Base-by-base conservation (phyloP, 1,284 basidiomycete genomes). In the Polyporus tsugae region DNA sequence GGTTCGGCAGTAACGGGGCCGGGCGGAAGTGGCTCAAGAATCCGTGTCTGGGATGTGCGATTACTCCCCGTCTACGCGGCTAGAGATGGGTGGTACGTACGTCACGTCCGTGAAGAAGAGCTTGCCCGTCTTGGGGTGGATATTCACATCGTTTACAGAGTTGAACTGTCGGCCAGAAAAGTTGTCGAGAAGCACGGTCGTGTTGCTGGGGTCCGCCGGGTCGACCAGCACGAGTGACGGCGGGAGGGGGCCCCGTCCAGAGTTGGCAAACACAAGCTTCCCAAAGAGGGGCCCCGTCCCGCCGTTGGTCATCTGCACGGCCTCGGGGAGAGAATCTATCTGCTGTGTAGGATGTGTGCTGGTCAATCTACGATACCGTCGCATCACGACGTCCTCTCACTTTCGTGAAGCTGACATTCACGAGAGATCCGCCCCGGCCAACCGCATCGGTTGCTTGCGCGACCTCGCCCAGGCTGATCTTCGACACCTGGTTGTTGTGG, bases 151-250 rank as follows among this genome's bases (percentile, higher is more conserved):
- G 22, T 60, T 60, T 11, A 60, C 22, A 93, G 92, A 92, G 80
- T 92, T 94, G 81, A 95, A 95, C 75, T 94, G 92, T 10, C 91
- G 83, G 3, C 93, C 93, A 73, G 86, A 91, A 77, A 80, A 85
- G 70, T 80, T 80, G 69, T 80, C 79, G 4, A 80, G 70, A 7
- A 80, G 68, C 17, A 80, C 69, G 1, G 78, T 80, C 6, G 74
- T 72, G 64, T 79, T 79, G 72, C 77, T 83, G 0, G 93, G 93
- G 15, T 86, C 75, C 0, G 73, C 72, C 0, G 92, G 91, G 76
- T 94, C 87, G 63, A 94, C 88, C 42, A 90, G 82, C 0, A 85
- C 89, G 33, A 95, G 77, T 2, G 87, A 88, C 10, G 91, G 86
- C 2, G 93, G 89, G 13, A 86, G 78, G 35, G 83, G 75, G 1